Evolutionary conservation across 2,329 filamentous ascomycete species (phyloP).

Genomic region (Aspergillus proliferans): DNA sequence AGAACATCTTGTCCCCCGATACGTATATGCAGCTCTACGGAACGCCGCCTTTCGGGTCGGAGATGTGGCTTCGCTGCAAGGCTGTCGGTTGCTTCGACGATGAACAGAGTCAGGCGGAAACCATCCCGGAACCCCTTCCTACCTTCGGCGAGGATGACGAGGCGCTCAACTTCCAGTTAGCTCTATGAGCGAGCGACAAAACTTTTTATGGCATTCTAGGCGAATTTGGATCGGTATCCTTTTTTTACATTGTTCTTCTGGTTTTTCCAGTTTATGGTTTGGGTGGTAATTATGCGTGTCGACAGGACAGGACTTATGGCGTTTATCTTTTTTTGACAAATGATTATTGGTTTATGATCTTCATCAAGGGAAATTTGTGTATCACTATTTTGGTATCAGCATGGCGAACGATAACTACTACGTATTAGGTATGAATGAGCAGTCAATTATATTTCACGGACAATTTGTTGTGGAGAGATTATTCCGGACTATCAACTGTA

Average conservation of each 20-base stretch:
- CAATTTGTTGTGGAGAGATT: neutral
- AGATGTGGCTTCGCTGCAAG: slow-evolving; percentile 40
- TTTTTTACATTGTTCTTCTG: neutral
- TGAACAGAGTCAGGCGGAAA: slow-evolving; percentile 15
- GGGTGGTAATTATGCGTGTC: neutral
- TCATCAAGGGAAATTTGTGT: neutral
- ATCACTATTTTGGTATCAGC: neutral
- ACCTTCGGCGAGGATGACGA: slow-evolving; percentile 36
- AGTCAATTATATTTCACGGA: neutral
- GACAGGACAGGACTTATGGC: neutral
- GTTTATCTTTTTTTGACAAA: neutral
- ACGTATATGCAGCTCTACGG: slow-evolving; percentile 40
- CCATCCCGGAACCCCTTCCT: slow-evolving; percentile 22
- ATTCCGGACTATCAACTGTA: neutral
- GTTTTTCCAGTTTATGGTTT: neutral
- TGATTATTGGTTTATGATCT: neutral
- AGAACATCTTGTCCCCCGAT: slow-evolving; percentile 33
- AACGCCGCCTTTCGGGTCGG: slow-evolving; percentile 35
- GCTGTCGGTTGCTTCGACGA: slow-evolving; percentile 33
- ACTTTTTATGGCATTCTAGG: neutral
- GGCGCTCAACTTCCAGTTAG: slow-evolving; percentile 34
- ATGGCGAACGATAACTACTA: neutral
- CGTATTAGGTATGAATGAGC: neutral
- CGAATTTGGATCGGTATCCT: slow-evolving; percentile 1
- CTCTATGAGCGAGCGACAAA: slow-evolving; percentile 18